Evolutionary conservation across 495 filamentous ascomycete species (phyloP).

Genomic region (Neurospora sp.): DNA sequence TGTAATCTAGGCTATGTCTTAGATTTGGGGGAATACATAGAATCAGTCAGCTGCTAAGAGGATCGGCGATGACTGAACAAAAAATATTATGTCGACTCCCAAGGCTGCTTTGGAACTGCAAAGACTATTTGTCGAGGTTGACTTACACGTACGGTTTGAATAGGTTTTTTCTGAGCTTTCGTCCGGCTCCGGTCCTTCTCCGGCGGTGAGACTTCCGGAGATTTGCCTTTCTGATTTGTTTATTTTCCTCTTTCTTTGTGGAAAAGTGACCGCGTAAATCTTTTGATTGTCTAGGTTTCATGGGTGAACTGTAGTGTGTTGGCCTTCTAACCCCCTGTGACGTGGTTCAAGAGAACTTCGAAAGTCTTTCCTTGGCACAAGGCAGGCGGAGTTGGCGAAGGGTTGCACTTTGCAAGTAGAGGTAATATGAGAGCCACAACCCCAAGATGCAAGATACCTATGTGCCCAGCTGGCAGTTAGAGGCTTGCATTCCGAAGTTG

Average conservation of each 20-base stretch:
- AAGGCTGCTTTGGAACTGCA: neutral
- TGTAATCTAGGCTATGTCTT: no score
- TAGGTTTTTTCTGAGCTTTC: no score
- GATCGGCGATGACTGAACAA: neutral
- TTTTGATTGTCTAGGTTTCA: no score
- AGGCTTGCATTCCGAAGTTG: neutral
- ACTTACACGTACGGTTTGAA: neutral
- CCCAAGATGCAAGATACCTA: neutral
- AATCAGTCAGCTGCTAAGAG: neutral
- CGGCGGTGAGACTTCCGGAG: neutral
- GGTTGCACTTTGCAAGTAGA: neutral
- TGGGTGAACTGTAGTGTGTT: neutral
- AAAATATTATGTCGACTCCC: neutral
- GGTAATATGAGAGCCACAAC: neutral
- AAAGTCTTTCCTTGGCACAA: neutral
- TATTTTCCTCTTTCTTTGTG: no score
- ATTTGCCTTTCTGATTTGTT: no score
- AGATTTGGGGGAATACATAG: no score
- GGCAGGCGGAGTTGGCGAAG: neutral
- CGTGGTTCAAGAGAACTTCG: neutral
- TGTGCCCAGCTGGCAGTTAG: no score
- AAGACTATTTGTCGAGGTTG: neutral
- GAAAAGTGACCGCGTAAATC: no score
- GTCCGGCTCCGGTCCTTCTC: neutral
- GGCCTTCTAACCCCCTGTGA: neutral